Base-by-base conservation (phyloP, 352 stramenopile genomes). In the Phytophthora vignae region DNA sequence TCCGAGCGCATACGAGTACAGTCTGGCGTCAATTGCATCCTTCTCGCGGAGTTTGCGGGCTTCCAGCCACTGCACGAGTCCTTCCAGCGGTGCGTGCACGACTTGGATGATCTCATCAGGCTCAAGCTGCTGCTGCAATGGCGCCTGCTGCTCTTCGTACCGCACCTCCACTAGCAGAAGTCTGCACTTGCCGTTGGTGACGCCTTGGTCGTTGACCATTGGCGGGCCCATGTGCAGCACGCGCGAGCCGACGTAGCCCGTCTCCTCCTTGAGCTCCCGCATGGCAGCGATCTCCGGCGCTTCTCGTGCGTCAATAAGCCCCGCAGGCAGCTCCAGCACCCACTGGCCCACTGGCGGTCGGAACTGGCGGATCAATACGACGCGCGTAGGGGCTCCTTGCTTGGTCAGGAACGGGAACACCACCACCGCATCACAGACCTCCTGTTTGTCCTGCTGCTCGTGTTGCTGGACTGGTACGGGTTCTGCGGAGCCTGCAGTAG, bases 331-430 rank as follows among this genome's bases (percentile, higher is more conserved):
- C 76, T 98, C 94, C 48, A 98, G 70, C 22, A 96, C 95, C 77
- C 87, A 96, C 48, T 87, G 82, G 55, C 85, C 85, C 5, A 93
- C 84, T 3, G 94, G 88, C 17, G 94, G 94, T 14, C 95, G 90
- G 69, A 96, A 98, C 72, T 98, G 95, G 36, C 91, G 86, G 59
- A 98, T 96, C 44, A 97, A 71, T 22, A 98, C 77, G 48, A 90
- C 85, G 9, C 73, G 75, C 2, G 64, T 79, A 15, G 70, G 71
- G 5, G 64, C 58, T 21, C 68, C 57, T 46, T 50, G 53, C 9
- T 73, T 74, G 33, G 77, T 90, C 21, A 93, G 69, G 52, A 93
- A 91, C 31, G 88, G 88, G 53, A 95, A 88, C 46, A 93, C 83
- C 53, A 93, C 83, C 5, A 95, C 88, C 0, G 85, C 85, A 61